Base-by-base conservation (phyloP, 805 yeast species). In the Saccharomycopsis selenospora region DNA sequence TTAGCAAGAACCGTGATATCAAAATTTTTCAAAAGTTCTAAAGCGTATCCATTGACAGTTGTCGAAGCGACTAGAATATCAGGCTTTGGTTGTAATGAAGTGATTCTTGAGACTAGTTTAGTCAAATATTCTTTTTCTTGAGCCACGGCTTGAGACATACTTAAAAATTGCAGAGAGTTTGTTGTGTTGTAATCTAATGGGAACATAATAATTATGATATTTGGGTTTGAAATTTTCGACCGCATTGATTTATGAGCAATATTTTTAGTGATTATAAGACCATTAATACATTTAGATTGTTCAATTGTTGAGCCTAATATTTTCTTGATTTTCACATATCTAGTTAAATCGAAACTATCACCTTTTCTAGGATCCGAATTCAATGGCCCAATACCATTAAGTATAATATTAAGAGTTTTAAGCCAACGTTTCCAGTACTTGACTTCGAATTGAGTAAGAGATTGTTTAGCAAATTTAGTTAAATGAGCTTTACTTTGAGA, bases 41-140 rank as follows among this genome's bases (percentile, higher is more conserved):
- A 66, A 0, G 97, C 98, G 27, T 82, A 68, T 0, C 96, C 96
- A 57, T 93, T 80, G 1, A 91, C 84, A 7, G 84, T 73, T 23
- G 85, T 83, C 11, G 89, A 88, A 13, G 85, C 82, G 26, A 91
- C 74, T 1, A 95, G 73, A 22, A 93, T 69, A 56, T 79, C 87
- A 0, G 99, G 96, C 43, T 75, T 76, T 17, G 55, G 52, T n/a
- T 45, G 28, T 49, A 93, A 66, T 0, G 90, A 80, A 3, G 79
- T 69, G 17, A 93, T 77, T 53, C 97, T 72, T 1, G 82, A 82
- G 0, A 89, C 93, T 27, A 93, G 68, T 58, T 88, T 90, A 48
- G 81, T 77, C 42, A 93, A 71, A 59, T 83, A 91, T 56, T 91
- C 96, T 43, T 76, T 70, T 60, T 91, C 97, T 60, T 93, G 98